A percentile compares a stretch with the other conserved stretches of the same genome.
Conservation (phyloP, 192 early-diverging fungal species). For the Coemansia sp. region DNA sequence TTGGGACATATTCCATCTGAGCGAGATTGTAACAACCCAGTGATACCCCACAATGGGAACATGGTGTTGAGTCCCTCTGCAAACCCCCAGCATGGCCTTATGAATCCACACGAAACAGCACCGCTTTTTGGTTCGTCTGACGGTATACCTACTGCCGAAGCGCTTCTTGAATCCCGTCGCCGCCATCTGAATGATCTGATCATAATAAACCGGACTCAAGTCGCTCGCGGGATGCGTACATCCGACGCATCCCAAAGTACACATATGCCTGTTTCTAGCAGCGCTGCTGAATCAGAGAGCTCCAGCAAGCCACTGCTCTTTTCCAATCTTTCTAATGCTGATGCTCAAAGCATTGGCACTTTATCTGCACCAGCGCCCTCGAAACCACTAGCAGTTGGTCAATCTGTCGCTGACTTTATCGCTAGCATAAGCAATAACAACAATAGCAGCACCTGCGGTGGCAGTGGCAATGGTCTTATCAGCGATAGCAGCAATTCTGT, state of each 20-base stretch:
- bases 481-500: neutral
- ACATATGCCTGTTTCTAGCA: neutral
- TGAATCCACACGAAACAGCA: neutral
- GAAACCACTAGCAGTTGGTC: neutral
- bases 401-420: constrained; percentile 1
- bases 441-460: neutral
- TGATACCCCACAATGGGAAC: neutral
- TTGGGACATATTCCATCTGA: neutral
- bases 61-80: neutral
- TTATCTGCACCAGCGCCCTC: neutral
- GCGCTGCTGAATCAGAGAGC: neutral
- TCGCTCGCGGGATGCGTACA: constrained; percentile 26
- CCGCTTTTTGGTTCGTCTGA: neutral
- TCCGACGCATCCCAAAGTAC: neutral
- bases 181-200: constrained; percentile 47
- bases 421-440: constrained; percentile 3
- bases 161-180: constrained; percentile 39
- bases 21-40: neutral
- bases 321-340: constrained; percentile 19
- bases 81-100: neutral
- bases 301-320: constrained; percentile 19
- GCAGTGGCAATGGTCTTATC: neutral
- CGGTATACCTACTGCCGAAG: constrained; percentile 29
- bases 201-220: constrained; percentile 50
- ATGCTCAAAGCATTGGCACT: neutral